phyloP scores from a whole-genome alignment of 2,329 filamentous ascomycete genomes.

The Claviceps paspali region DNA sequence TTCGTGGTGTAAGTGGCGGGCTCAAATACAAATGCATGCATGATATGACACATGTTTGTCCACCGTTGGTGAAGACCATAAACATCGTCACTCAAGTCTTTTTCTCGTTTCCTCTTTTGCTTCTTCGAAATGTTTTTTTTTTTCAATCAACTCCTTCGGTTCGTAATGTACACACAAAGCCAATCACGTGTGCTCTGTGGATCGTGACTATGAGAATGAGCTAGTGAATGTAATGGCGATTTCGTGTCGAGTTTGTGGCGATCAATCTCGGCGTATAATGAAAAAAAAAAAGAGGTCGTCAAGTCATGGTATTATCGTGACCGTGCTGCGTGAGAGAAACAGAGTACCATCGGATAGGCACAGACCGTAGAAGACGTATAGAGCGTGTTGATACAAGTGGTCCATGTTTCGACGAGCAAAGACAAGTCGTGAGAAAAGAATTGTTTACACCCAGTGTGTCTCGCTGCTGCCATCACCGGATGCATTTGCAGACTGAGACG shows the following conservation, averaged over 20 bases:
- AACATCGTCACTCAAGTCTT: slow-evolving; percentile 3
- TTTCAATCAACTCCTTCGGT: slow-evolving; percentile 13
- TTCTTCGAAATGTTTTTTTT: not conserved
- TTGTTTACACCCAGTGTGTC: slow-evolving; percentile 23
- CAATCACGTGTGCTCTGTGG: slow-evolving; percentile 13
- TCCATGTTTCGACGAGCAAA: slow-evolving; percentile 12
- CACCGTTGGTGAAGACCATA: slow-evolving; percentile 2
- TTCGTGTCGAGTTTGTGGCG: slow-evolving; percentile 8
- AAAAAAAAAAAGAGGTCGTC: slow-evolving; percentile 23
- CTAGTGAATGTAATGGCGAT: slow-evolving; percentile 12
- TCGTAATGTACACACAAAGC: slow-evolving; percentile 21
- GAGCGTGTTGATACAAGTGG: slow-evolving; percentile 15
- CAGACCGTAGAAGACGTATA: slow-evolving; percentile 9
- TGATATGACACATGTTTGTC: slow-evolving; percentile 9
- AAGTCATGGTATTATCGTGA: slow-evolving; percentile 25
- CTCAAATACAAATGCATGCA: slow-evolving; percentile 21
- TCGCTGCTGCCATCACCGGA: slow-evolving; percentile 17
- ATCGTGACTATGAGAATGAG: slow-evolving; percentile 10
- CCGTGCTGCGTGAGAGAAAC: slow-evolving; percentile 17
- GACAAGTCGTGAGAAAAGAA: slow-evolving; percentile 10
- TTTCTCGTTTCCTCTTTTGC: slow-evolving; percentile 5
- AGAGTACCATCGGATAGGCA: slow-evolving; percentile 10
- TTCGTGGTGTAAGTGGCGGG: slow-evolving; percentile 11
- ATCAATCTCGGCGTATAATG: slow-evolving; percentile 19
- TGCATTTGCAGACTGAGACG: slow-evolving; percentile 11